Evolutionary conservation across 805 yeast species (phyloP).

Genomic region (Saccharomycopsis fibuligera): DNA sequence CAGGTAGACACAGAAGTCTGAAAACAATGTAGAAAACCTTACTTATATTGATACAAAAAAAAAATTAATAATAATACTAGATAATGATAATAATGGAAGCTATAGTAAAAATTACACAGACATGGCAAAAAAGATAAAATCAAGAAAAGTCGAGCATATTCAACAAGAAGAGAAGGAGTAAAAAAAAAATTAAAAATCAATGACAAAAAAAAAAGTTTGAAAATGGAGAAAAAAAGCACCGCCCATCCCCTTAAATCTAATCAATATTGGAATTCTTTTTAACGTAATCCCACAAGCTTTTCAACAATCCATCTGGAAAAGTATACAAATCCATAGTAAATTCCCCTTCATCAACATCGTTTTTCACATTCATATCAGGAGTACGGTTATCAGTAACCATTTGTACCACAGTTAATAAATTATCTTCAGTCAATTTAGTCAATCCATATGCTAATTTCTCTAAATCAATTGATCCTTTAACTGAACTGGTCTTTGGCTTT

Average conservation of each 20-base stretch:
- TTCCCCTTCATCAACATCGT: slow-evolving; percentile 95
- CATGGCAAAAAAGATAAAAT: neutral
- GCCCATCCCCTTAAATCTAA: neutral
- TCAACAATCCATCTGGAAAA: slow-evolving; percentile 82
- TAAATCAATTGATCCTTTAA: slow-evolving; percentile 75
- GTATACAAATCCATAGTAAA: slow-evolving; percentile 94
- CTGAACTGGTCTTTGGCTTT: slow-evolving; percentile 28
- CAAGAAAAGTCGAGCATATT: neutral
- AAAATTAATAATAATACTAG: too few species aligned
- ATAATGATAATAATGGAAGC: too few species aligned
- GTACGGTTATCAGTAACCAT: slow-evolving; percentile 96
- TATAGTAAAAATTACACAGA: neutral
- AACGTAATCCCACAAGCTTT: slow-evolving; percentile 92
- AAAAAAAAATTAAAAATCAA: too few species aligned
- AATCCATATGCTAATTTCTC: slow-evolving; percentile 87
- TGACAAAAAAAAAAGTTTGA: too few species aligned
- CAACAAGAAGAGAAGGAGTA: neutral
- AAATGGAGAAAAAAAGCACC: neutral
- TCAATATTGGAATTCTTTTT: slow-evolving; percentile 47
- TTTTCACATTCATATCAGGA: slow-evolving; percentile 90
- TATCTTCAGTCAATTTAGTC: slow-evolving; percentile 86
- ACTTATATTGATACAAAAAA: neutral
- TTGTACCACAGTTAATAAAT: slow-evolving; percentile 88
- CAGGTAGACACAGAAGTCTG: too few species aligned
- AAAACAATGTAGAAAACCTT: too few species aligned